Evolutionary conservation across 257 asterid genomes (phyloP).

Genomic region (Echites panduratus): DNA sequence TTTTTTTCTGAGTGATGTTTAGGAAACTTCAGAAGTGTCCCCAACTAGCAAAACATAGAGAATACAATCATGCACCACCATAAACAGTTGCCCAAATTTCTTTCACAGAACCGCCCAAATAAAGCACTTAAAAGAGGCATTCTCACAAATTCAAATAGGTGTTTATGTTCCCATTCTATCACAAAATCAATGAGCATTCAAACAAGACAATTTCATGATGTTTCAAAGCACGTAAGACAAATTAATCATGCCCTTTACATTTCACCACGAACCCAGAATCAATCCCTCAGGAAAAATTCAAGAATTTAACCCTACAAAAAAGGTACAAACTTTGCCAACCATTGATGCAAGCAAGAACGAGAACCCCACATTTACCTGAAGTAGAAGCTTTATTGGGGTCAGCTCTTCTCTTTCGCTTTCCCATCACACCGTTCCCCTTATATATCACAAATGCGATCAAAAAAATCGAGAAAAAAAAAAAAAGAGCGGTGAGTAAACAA

Average conservation of each 20-base stretch:
- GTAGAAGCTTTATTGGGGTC: constrained; percentile 24
- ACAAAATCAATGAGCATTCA: constrained; percentile 1
- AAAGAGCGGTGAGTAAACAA: not conserved
- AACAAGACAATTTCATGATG: not conserved
- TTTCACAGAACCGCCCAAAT: not conserved
- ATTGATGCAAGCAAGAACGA: not conserved
- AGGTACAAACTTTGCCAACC: not conserved
- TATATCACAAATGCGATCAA: not conserved
- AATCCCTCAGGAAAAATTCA: not conserved
- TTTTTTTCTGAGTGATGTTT: not conserved
- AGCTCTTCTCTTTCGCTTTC: constrained; percentile 37
- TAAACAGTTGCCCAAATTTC: not conserved
- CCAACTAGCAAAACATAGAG: constrained; percentile 1
- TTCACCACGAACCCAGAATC: not conserved
- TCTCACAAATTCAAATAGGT: not conserved
- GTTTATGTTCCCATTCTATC: not conserved
- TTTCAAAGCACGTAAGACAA: not conserved
- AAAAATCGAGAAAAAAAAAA: not conserved
- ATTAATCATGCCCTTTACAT: not conserved
- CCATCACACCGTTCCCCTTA: constrained; percentile 21
- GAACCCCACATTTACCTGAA: constrained; percentile 14
- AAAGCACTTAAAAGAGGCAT: not conserved
- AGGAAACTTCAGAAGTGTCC: not conserved
- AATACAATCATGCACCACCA: not conserved
- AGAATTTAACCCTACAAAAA: not conserved